phyloP scores from a whole-genome alignment of 768 basidiomycete genomes.

The Pulveroboletus sp. region DNA sequence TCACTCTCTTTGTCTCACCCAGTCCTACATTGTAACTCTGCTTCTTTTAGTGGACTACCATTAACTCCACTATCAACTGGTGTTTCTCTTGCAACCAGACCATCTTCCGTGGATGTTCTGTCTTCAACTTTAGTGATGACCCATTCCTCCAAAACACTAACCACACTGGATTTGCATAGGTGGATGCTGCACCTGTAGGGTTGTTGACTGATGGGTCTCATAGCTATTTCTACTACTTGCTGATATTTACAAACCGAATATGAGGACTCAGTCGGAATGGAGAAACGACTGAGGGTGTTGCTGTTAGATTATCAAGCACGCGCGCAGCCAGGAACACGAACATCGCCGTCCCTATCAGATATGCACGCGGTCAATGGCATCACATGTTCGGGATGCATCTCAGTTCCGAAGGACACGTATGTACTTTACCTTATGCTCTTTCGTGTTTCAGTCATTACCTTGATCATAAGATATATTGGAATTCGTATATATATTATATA shows the following conservation, averaged over 20 bases:
- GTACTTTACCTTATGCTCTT: no score
- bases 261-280: no score
- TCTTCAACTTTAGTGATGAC: constrained; percentile 27
- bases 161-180: constrained; percentile 22
- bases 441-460: no score
- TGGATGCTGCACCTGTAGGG: background rate
- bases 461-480: no score
- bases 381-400: no score
- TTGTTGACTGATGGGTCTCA: background rate
- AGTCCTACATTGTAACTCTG: background rate
- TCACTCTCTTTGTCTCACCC: background rate
- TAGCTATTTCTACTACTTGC: background rate
- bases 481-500: no score
- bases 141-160: constrained; percentile 21
- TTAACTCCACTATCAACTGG: constrained; percentile 33
- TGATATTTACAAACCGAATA: background rate
- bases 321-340: no score
- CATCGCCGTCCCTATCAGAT: no score
- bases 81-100: constrained; percentile 33
- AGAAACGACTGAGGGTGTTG: no score
- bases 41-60: constrained; percentile 16
- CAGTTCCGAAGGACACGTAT: no score
- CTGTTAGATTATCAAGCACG: no score
- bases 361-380: no score
- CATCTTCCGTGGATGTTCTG: constrained; percentile 28